These are phyloP conservation scores for Sanghuangporus baumii DNA, from an alignment of 1,284 basidiomycete genomes.

Conservation along the genomic window DNA sequence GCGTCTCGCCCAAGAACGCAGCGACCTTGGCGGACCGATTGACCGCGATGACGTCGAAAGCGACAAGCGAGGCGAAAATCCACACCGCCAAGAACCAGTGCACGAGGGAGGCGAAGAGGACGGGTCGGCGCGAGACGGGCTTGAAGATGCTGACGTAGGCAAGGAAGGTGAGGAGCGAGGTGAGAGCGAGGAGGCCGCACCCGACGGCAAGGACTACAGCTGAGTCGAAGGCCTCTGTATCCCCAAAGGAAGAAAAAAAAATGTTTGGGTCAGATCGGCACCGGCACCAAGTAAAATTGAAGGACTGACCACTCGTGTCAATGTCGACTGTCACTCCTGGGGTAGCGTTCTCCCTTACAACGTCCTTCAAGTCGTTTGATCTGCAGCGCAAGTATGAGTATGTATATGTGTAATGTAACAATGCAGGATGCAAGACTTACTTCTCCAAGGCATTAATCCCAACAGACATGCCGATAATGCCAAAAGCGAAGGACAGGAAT, in stretches of 20 bases:
- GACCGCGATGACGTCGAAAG: constrained; percentile 47
- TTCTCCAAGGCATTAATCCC: constrained; percentile 33
- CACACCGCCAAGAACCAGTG: constrained; percentile 43
- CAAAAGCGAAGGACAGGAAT: constrained; percentile 33
- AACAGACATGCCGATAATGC: constrained; percentile 30
- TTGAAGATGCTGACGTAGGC: constrained; percentile 25
- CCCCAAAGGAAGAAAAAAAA: neutral
- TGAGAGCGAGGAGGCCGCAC: constrained; percentile 36
- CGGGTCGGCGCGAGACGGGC: constrained; percentile 16
- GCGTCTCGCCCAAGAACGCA: constrained; percentile 34
- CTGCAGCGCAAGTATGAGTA: constrained; percentile 17
- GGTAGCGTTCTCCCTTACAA: constrained; percentile 24
- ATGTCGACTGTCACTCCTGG: constrained; percentile 28
- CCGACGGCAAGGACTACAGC: constrained; percentile 43
- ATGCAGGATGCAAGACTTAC: constrained; percentile 28
- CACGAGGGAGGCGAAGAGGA: constrained; percentile 32
- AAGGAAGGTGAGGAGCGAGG: constrained; percentile 31
- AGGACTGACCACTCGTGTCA: constrained; percentile 26
- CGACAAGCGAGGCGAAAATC: constrained; percentile 48
- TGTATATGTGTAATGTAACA: neutral
- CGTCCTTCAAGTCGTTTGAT: constrained; percentile 27
- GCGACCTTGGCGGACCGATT: constrained; percentile 41
- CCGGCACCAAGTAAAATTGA: neutral
- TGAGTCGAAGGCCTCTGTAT: constrained; percentile 38
- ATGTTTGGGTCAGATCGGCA: neutral